phyloP scores from a whole-genome alignment of 2,329 filamentous ascomycete genomes.

The Cryphonectria parasitica region DNA sequence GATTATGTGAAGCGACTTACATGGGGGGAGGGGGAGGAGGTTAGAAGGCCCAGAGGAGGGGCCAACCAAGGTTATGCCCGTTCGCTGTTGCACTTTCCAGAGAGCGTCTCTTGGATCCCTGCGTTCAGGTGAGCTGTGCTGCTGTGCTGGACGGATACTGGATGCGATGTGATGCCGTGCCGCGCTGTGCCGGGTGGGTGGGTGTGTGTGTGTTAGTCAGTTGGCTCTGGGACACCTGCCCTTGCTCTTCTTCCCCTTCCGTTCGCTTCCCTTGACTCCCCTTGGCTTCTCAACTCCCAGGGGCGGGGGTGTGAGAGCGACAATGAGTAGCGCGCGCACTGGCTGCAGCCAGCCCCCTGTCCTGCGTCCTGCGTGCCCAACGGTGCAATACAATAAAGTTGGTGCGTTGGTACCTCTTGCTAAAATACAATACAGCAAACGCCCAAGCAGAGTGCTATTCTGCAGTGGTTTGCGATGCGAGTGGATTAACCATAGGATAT shows the following conservation, averaged over 20 bases:
- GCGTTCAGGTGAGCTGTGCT: constrained; percentile 1
- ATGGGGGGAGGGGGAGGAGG: background rate
- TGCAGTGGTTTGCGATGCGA: background rate
- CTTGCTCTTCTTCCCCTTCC: background rate
- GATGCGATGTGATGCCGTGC: background rate
- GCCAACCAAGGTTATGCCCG: background rate
- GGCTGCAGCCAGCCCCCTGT: background rate
- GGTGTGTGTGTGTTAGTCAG: background rate
- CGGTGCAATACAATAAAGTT: background rate
- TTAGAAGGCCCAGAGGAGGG: background rate
- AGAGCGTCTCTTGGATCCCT: background rate
- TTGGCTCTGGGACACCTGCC: background rate
- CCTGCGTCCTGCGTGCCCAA: background rate
- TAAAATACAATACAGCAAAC: background rate
- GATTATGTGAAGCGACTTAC: background rate
- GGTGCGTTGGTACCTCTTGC: background rate
- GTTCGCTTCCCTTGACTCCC: background rate
- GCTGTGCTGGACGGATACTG: background rate
- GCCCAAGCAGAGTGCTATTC: background rate
- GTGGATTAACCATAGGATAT: background rate
- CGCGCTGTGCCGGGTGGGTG: background rate
- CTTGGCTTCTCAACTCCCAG: background rate
- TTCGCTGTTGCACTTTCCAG: background rate
- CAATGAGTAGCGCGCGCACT: background rate
- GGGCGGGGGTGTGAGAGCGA: background rate